These are phyloP conservation scores for Fusarium buxicola DNA, from an alignment of 2,329 filamentous ascomycete species.

Conservation along the genomic window DNA sequence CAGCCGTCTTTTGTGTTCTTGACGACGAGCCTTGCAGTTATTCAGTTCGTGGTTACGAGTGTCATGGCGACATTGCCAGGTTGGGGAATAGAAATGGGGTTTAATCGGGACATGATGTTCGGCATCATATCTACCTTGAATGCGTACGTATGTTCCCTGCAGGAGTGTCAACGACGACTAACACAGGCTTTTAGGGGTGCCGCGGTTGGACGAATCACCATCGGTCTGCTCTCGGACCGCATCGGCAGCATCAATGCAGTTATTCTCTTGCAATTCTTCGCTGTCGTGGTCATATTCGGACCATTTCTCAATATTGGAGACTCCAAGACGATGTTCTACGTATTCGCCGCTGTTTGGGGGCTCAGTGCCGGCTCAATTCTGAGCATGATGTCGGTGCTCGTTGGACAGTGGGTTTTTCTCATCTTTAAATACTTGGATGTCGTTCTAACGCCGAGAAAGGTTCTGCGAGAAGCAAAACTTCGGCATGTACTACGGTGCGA, in stretches of 20 bases:
- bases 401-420: constrained; percentile 9
- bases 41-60: constrained; percentile 16
- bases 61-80: constrained; percentile 14
- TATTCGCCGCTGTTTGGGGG: constrained; percentile 11
- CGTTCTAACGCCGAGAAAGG: background rate
- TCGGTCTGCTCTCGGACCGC: constrained; percentile 5
- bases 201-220: constrained; percentile 4
- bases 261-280: constrained; percentile 4
- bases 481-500: constrained; percentile 16
- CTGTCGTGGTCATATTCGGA: constrained; percentile 6
- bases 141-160: constrained; percentile 1
- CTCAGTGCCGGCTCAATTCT: constrained; percentile 11
- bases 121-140: constrained; percentile 17
- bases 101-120: constrained; percentile 9
- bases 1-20: constrained; percentile 12
- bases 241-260: constrained; percentile 24
- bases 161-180: background rate
- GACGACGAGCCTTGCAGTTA: constrained; percentile 10
- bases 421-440: too few species aligned
- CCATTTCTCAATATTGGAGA: constrained; percentile 10
- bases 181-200: constrained; percentile 5
- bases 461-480: constrained; percentile 8
- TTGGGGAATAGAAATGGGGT: constrained; percentile 6
- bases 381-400: constrained; percentile 11
- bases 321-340: constrained; percentile 5